Conservation (phyloP, 179 eudicot species). For the Carnegiea gigantea region DNA sequence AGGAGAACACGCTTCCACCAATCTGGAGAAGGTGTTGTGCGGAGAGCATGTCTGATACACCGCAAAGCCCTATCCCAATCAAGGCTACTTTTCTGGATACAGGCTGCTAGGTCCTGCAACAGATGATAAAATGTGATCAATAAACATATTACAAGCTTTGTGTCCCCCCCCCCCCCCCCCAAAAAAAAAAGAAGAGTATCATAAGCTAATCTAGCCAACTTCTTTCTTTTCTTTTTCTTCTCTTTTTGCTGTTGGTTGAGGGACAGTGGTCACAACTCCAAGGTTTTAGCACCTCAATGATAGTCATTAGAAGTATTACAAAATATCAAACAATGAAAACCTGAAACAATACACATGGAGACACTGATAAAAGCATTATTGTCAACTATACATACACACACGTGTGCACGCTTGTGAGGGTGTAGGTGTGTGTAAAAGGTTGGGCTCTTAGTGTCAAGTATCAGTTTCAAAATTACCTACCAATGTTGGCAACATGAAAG, state of each 20-base stretch:
- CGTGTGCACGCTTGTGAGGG: too few relatives aligned
- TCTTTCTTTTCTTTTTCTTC: background rate
- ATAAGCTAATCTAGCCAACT: background rate
- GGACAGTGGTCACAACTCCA: background rate
- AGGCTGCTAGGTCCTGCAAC: constrained; percentile 77
- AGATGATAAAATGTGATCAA: constrained; percentile 5
- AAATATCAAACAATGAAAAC: background rate
- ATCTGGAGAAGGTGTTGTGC: constrained; percentile 89
- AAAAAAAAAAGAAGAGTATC: too few relatives aligned
- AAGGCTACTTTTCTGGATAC: constrained; percentile 84
- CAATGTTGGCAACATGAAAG: too few relatives aligned
- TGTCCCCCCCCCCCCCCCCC: too few relatives aligned
- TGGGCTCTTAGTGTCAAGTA: background rate
- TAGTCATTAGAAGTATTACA: background rate
- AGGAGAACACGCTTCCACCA: constrained; percentile 98
- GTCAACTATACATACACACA: too few relatives aligned
- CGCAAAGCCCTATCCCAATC: constrained; percentile 99
- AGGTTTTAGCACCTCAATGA: background rate
- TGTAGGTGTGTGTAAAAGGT: too few relatives aligned
- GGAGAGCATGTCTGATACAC: constrained; percentile 89
- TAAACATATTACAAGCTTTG: background rate
- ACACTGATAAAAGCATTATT: too few relatives aligned
- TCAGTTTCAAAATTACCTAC: background rate
- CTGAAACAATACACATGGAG: background rate
- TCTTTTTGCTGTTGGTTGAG: background rate